Conservation (phyloP, 345 rosid species). For the Theobroma cacao region DNA sequence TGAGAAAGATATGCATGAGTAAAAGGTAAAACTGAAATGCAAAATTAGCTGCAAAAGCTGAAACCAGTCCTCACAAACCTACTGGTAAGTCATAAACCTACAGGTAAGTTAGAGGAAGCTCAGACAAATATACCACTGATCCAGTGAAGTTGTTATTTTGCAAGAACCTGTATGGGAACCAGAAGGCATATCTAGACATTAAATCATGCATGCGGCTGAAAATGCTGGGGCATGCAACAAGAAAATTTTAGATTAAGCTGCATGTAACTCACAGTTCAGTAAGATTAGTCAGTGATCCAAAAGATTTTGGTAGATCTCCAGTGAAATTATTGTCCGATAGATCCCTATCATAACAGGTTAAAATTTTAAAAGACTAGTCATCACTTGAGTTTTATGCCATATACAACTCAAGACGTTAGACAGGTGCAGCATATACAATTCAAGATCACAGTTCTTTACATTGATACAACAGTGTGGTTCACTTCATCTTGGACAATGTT, state of each 20-base stretch:
- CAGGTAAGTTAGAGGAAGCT: constrained; percentile 77
- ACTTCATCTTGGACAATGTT: not conserved
- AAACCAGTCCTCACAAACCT: constrained; percentile 26
- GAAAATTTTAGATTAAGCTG: constrained; percentile 5
- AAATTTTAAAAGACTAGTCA: not conserved
- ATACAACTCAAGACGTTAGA: not conserved
- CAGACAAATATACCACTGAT: constrained; percentile 73
- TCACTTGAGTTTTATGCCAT: not conserved
- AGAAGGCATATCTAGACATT: not conserved
- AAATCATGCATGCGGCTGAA: constrained; percentile 1
- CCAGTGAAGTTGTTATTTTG: constrained; percentile 86
- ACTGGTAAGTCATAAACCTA: constrained; percentile 65
- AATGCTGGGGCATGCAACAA: not conserved
- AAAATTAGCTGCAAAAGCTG: constrained; percentile 11
- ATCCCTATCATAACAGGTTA: constrained; percentile 54
- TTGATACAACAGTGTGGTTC: not conserved
- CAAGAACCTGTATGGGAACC: constrained; percentile 55
- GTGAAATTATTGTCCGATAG: constrained; percentile 72
- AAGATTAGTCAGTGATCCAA: constrained; percentile 66
- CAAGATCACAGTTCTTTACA: not conserved
- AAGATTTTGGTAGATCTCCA: constrained; percentile 89
- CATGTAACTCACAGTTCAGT: constrained; percentile 58
- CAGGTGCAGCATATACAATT: not conserved
- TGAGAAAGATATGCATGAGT: constrained; percentile 33
- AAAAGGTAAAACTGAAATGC: constrained; percentile 21